phyloP scores from a whole-genome alignment of 2,329 filamentous ascomycete species.

The Cladophialophora yegresii region DNA sequence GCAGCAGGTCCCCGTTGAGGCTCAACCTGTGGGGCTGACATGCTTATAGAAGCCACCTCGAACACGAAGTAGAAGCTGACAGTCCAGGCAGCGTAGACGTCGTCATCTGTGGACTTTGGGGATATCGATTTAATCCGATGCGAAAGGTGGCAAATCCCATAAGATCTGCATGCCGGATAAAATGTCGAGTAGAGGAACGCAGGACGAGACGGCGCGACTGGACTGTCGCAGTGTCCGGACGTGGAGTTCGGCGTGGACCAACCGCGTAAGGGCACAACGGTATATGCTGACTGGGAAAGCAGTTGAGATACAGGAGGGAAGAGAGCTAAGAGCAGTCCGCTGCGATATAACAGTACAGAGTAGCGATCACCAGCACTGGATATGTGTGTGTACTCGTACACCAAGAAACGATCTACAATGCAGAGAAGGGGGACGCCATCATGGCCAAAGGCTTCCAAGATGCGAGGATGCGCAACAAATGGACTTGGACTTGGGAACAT shows the following conservation, averaged over 20 bases:
- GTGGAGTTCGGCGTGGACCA: background rate
- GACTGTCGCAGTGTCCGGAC: background rate
- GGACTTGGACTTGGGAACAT: background rate
- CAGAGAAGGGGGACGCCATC: slow-evolving; percentile 14
- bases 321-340: background rate
- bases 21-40: slow-evolving; percentile 20
- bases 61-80: slow-evolving; percentile 11
- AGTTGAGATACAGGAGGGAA: slow-evolving; percentile 2
- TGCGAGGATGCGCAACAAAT: background rate
- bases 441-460: slow-evolving; percentile 11
- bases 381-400: slow-evolving; percentile 1
- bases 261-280: background rate
- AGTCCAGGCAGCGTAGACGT: slow-evolving; percentile 4
- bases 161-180: slow-evolving; percentile 11
- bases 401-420: slow-evolving; percentile 17
- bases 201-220: background rate
- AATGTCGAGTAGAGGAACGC: slow-evolving; percentile 2
- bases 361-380: slow-evolving; percentile 2
- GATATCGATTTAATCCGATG: slow-evolving; percentile 5
- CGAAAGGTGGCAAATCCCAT: slow-evolving; percentile 9
- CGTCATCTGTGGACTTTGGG: slow-evolving; percentile 13
- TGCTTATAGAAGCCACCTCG: slow-evolving; percentile 5
- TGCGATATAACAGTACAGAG: background rate
- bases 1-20: slow-evolving; percentile 5
- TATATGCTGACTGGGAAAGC: background rate